phyloP scores from a whole-genome alignment of 352 stramenopile genomes.

The Phytopythium montanum region DNA sequence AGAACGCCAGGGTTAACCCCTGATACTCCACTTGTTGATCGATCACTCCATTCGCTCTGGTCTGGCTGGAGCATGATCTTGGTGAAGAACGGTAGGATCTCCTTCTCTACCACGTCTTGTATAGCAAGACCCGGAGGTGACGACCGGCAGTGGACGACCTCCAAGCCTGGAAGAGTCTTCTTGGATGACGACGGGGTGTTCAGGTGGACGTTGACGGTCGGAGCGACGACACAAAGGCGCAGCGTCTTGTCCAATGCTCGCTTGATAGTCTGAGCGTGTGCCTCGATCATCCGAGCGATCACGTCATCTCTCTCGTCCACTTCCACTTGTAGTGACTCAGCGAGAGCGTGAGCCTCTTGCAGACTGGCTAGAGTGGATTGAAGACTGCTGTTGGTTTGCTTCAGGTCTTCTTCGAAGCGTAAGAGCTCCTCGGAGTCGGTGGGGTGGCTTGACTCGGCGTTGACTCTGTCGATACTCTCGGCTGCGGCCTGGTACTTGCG shows the following conservation, averaged over 20 bases:
- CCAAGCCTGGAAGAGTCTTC: not conserved
- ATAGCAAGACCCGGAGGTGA: conserved; percentile 36
- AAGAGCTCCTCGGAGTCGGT: not conserved
- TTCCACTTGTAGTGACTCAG: conserved; percentile 14
- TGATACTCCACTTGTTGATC: not conserved
- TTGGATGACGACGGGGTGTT: conserved; percentile 10
- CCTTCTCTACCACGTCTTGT: conserved; percentile 50
- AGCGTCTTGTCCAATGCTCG: conserved; percentile 42
- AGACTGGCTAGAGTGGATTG: not conserved
- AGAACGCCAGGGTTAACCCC: conserved; percentile 21
- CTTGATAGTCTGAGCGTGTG: conserved; percentile 28
- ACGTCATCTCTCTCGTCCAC: conserved; percentile 12
- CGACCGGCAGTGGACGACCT: conserved; percentile 16
- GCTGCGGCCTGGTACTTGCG: not conserved
- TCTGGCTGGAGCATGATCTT: conserved; percentile 45
- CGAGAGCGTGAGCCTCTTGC: conserved; percentile 4
- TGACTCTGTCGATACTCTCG: not conserved
- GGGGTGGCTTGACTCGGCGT: not conserved
- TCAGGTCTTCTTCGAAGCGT: not conserved
- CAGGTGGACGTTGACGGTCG: conserved; percentile 79
- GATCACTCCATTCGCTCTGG: conserved; percentile 14
- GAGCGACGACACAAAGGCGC: conserved; percentile 74
- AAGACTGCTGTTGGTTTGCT: not conserved
- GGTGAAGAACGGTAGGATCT: conserved; percentile 61
- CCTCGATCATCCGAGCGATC: conserved; percentile 21